Conservation (phyloP, 2,329 filamentous ascomycete genomes). For the Fusarium virguliforme region DNA sequence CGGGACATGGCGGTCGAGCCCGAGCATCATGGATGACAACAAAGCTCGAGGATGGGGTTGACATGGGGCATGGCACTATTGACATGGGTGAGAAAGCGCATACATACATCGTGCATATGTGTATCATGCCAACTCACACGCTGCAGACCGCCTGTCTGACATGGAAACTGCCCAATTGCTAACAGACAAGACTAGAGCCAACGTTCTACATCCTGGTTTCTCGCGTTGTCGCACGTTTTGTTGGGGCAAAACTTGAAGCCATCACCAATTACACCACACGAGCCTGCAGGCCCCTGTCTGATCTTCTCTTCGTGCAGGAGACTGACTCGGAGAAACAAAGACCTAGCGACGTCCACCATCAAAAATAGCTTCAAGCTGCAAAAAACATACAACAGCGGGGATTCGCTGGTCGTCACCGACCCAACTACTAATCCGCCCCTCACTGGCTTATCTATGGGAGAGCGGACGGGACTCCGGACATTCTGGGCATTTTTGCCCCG, state of each 20-base stretch:
- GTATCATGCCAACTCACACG: constrained; percentile 50
- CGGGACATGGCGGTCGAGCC: constrained; percentile 26
- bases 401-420: constrained; percentile 12
- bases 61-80: constrained; percentile 29
- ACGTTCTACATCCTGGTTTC: constrained; percentile 27
- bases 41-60: constrained; percentile 17
- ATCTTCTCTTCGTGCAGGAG: not conserved
- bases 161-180: constrained; percentile 37
- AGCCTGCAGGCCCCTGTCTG: not conserved
- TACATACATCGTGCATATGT: constrained; percentile 48
- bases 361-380: constrained; percentile 6
- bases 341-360: not conserved
- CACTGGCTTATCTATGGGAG: constrained; percentile 12
- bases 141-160: constrained; percentile 48
- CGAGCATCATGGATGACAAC: constrained; percentile 26
- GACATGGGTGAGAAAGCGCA: constrained; percentile 39
- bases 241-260: constrained; percentile 25
- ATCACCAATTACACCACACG: constrained; percentile 8
- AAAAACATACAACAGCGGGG: constrained; percentile 13
- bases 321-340: not conserved
- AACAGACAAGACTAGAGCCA: constrained; percentile 29
- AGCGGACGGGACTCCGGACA: constrained; percentile 1
- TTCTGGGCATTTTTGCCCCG: not conserved
- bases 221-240: constrained; percentile 34
- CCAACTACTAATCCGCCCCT: constrained; percentile 13